A percentile compares a stretch with the other conserved stretches of the same genome.
Evolutionary conservation across 169 alveolate species (phyloP).

Genomic region (Theileria parva): DNA sequence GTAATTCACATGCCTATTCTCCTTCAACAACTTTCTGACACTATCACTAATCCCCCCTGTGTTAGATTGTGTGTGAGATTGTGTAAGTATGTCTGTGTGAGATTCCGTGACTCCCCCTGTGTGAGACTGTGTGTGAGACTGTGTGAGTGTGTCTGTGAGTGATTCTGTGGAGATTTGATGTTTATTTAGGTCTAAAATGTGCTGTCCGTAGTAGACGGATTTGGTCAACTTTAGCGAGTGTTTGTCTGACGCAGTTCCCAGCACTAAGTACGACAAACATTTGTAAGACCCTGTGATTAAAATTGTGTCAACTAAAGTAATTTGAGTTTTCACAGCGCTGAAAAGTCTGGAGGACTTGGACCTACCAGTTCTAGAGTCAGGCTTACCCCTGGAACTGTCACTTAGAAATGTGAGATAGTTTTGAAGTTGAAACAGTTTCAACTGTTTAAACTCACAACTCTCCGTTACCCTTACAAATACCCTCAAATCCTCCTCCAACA

Average conservation of each 20-base stretch:
- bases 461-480: conserved; percentile 50
- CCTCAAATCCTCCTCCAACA: conserved; percentile 3
- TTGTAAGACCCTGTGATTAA: conserved; percentile 8
- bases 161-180: background rate
- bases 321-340: background rate
- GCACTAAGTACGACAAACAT: background rate
- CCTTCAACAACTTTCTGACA: background rate
- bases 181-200: background rate
- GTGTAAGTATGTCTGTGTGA: no score
- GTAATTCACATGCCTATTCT: background rate
- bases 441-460: conserved; percentile 16
- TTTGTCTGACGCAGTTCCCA: background rate
- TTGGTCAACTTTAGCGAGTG: background rate
- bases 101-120: no score
- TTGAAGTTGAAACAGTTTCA: background rate
- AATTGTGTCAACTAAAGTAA: background rate
- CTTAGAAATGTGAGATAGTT: background rate
- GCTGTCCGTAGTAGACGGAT: background rate
- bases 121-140: no score
- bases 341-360: background rate
- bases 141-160: no score
- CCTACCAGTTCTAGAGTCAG: background rate
- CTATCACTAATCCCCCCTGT: no score
- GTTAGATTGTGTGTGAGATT: background rate
- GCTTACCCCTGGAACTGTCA: background rate